These are phyloP conservation scores for Ogataea nitratoaversa DNA, from an alignment of 805 yeast genomes.

Conservation along the genomic window DNA sequence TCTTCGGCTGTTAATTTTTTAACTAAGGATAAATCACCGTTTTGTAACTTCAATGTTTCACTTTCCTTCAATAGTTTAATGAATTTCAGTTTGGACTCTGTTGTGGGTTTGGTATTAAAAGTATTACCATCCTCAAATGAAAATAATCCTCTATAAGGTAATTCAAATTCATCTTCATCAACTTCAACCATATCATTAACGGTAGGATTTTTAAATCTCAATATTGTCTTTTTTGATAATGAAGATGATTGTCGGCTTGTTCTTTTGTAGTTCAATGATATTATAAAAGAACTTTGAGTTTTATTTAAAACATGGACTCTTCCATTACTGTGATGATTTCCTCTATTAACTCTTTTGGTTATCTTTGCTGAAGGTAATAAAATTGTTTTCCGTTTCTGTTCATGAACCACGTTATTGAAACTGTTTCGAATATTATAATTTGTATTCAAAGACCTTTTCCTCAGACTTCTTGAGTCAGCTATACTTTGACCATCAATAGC, in stretches of 20 bases:
- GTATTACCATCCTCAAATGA: constrained; percentile 57
- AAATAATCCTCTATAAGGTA: constrained; percentile 68
- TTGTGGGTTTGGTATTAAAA: constrained; percentile 55
- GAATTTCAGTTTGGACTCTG: constrained; percentile 32
- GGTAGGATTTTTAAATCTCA: constrained; percentile 11
- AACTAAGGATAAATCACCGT: constrained; percentile 31
- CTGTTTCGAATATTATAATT: constrained; percentile 9
- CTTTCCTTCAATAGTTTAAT: constrained; percentile 37
- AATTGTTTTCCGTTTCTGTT: background rate
- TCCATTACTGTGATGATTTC: background rate
- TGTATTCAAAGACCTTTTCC: constrained; percentile 14
- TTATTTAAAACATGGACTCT: background rate
- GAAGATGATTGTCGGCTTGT: constrained; percentile 1
- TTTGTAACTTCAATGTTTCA: constrained; percentile 32
- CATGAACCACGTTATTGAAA: background rate
- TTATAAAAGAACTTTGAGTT: background rate
- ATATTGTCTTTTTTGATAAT: constrained; percentile 3
- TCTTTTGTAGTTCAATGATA: background rate
- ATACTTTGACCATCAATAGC: constrained; percentile 4
- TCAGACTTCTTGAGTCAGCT: constrained; percentile 9
- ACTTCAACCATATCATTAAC: constrained; percentile 17
- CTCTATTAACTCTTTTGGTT: background rate
- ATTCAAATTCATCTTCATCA: constrained; percentile 41
- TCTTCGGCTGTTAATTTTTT: constrained; percentile 17
- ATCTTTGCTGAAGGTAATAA: background rate